These are phyloP conservation scores for Porcisia hertigi DNA, from an alignment of 208 protist genomes.

Conservation along the genomic window DNA sequence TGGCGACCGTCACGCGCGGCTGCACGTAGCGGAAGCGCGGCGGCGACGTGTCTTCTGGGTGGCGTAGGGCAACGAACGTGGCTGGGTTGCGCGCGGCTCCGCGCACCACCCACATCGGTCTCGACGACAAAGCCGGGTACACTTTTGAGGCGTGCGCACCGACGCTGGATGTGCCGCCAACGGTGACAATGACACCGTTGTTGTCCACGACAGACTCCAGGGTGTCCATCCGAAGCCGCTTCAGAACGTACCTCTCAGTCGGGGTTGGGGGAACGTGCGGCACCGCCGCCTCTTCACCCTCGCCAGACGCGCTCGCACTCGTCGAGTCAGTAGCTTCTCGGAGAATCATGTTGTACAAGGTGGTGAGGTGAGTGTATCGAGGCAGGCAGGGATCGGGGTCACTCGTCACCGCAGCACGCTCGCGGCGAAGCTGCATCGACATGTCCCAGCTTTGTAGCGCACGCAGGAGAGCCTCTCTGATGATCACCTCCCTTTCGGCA, in stretches of 20 bases:
- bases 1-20: constrained; percentile 29
- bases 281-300: not conserved
- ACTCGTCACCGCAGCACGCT: not conserved
- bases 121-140: constrained; percentile 9
- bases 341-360: constrained; percentile 7
- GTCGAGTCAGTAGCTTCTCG: not conserved
- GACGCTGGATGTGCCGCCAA: not conserved
- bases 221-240: constrained; percentile 8
- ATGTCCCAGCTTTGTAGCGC: constrained; percentile 6
- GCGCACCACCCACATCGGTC: constrained; percentile 26
- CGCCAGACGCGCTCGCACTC: not conserved
- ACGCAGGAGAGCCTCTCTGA: constrained; percentile 7
- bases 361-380: constrained; percentile 5
- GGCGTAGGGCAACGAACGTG: constrained; percentile 41
- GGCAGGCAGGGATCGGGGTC: not conserved
- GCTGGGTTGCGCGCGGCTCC: not conserved
- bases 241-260: not conserved
- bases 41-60: constrained; percentile 28
- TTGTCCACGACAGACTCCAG: constrained; percentile 17
- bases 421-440: constrained; percentile 7
- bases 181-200: constrained; percentile 15
- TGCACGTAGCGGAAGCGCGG: constrained; percentile 51
- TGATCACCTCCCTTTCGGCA: not conserved
- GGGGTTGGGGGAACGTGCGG: not conserved
- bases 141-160: not conserved